phyloP scores from a whole-genome alignment of 169 alveolate species.

The Cryptosporidium felis region DNA sequence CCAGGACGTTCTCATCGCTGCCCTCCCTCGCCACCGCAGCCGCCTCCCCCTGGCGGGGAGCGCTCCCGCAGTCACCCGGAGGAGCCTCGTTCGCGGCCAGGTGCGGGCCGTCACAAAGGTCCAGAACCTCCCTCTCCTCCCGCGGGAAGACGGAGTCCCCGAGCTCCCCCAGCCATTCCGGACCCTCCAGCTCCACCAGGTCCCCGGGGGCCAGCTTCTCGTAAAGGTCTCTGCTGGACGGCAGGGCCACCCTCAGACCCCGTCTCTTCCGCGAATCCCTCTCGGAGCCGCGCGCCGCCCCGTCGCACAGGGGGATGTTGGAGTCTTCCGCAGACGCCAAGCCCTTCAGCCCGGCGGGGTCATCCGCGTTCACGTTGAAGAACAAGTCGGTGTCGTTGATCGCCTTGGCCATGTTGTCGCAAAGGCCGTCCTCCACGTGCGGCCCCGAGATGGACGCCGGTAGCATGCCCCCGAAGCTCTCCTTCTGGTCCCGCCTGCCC shows the following conservation, averaged over 20 bases:
- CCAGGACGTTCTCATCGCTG: neutral
- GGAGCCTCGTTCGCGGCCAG: too few species aligned
- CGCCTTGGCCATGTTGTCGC: constrained; percentile 24
- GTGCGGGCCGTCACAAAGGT: too few species aligned
- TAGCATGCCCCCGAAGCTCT: neutral
- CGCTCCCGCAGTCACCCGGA: too few species aligned
- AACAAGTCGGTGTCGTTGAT: constrained; percentile 54
- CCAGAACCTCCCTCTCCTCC: too few species aligned
- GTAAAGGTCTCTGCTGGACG: constrained; percentile 32
- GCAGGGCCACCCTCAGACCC: neutral
- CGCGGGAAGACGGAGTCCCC: too few species aligned
- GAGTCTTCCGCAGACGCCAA: neutral
- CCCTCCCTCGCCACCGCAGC: neutral
- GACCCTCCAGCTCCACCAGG: neutral
- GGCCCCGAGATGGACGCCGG: neutral
- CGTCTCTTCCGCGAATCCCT: neutral
- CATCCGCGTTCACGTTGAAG: neutral
- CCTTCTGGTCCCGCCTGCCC: neutral
- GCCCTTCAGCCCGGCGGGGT: neutral
- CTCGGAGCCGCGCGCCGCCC: neutral
- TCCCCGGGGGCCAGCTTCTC: constrained; percentile 18
- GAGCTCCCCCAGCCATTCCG: neutral
- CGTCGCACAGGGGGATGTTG: constrained; percentile 32
- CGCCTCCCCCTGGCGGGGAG: too few species aligned
- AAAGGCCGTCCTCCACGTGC: neutral